Evolutionary conservation across 2,329 filamentous ascomycete species (phyloP), one percentile per base, ranked within the genome.

Genomic region (Biscogniauxia marginata): DNA sequence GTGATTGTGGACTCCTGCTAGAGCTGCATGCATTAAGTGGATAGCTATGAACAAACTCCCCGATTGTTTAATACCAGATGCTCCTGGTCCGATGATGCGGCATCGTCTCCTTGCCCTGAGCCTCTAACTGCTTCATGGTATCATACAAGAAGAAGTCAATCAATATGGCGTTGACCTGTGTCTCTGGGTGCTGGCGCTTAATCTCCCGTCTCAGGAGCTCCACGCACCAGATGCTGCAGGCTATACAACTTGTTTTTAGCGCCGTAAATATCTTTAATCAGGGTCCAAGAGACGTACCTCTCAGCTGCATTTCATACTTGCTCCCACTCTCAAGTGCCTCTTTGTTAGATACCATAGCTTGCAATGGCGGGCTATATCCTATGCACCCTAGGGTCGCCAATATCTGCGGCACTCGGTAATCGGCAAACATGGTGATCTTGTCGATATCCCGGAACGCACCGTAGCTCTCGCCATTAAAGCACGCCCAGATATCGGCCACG

Each of bases 111-210:
- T 79, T 72, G 52, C 85, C 78, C 62, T 78, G 71, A 0, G 75
- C 78, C 72, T 98, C 93, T 70, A 89, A 73, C 68, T 91, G 88
- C 73, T 98, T 99, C 76, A 95, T 92, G 18, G 89, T 86, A 75
- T 99, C 95, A 70, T 99, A 99, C 54, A 99, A 77, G 73, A 97
- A 96, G 75, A 98, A 99, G 73, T 99, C 95, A 61, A 99, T 95
- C 65, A 99, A 74, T 43, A 98, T 91, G 22, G 95, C 93, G 70
- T 99, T 99, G 64, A 88, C 74, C 52, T 84, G 79, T 1, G 86
- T 81, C 8, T 88, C 85, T 1, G 92, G 90, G 66, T 97, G 85
- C 13, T 84, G 74, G 47, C 79, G 82, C 55, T 87, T 68, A 50
- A 99, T 98, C 71, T 97, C 90, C 30, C 88, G 83, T 52, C 86